phyloP scores from a whole-genome alignment of 2,329 filamentous ascomycete genomes.

The Penicillium crustosum region DNA sequence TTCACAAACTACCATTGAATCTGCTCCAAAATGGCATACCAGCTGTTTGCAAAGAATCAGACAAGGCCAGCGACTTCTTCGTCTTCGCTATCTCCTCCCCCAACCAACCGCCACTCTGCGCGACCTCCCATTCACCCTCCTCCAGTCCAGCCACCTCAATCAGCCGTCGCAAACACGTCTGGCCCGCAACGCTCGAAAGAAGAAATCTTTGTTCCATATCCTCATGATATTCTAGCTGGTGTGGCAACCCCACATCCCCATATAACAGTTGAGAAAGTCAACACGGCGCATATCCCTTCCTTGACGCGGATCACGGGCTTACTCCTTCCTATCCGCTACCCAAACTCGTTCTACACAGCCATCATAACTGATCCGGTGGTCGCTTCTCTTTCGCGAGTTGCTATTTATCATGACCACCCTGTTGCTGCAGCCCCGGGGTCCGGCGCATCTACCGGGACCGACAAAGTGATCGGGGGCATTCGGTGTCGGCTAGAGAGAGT shows the following conservation, averaged over 20 bases:
- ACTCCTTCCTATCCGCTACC: slow-evolving; percentile 62
- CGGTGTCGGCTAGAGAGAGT: slow-evolving; percentile 48
- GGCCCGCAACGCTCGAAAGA: slow-evolving; percentile 27
- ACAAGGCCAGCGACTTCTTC: slow-evolving; percentile 24
- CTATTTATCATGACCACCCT: slow-evolving; percentile 55
- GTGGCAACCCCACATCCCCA: slow-evolving; percentile 46
- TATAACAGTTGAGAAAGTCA: slow-evolving; percentile 54
- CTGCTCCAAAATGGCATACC: slow-evolving; percentile 35
- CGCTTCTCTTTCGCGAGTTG: slow-evolving; percentile 58
- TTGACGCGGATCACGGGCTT: slow-evolving; percentile 59
- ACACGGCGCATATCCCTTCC: slow-evolving; percentile 54
- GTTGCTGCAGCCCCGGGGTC: slow-evolving; percentile 27
- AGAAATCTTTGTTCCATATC: slow-evolving; percentile 33
- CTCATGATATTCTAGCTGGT: slow-evolving; percentile 27
- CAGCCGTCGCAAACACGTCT: slow-evolving; percentile 24
- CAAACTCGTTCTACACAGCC: slow-evolving; percentile 60
- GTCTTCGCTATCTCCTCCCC: slow-evolving; percentile 22
- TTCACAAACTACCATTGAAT: slow-evolving; percentile 7
- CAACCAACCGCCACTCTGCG: slow-evolving; percentile 13
- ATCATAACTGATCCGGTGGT: slow-evolving; percentile 56
- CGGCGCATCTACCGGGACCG: slow-evolving; percentile 30
- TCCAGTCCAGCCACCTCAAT: slow-evolving; percentile 29
- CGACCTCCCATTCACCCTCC: slow-evolving; percentile 35
- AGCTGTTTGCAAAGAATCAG: slow-evolving; percentile 39
- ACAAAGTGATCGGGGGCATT: slow-evolving; percentile 51